Evolutionary conservation across 2,329 filamentous ascomycete genomes (phyloP).

Genomic region (Xylariaceae sp.): DNA sequence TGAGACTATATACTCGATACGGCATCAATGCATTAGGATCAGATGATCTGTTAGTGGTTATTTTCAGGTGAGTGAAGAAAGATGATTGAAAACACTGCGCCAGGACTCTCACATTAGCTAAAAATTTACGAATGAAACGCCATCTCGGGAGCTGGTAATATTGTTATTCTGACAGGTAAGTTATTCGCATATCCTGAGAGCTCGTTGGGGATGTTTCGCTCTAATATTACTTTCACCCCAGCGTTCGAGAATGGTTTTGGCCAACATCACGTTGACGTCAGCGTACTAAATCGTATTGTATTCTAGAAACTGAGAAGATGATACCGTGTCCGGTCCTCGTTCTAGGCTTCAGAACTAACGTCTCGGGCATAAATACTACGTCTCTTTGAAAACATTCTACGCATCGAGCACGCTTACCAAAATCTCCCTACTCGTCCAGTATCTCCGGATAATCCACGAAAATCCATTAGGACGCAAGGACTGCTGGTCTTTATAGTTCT

Average conservation of each 20-base stretch:
- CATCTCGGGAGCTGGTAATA: conserved; percentile 24
- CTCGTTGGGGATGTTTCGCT: background rate
- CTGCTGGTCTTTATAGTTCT: conserved; percentile 25
- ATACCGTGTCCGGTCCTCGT: background rate
- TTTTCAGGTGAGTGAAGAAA: conserved; percentile 24
- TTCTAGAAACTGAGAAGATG: conserved; percentile 24
- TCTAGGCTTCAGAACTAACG: conserved; percentile 9
- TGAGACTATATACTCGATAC: conserved; percentile 29
- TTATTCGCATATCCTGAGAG: background rate
- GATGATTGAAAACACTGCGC: background rate
- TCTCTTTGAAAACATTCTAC: conserved; percentile 30
- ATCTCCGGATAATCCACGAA: conserved; percentile 33
- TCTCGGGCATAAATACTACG: conserved; percentile 29
- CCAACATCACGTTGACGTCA: conserved; percentile 24
- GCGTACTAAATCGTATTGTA: conserved; percentile 11
- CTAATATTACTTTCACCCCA: conserved; percentile 11
- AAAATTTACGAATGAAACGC: conserved; percentile 17
- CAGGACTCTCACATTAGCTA: background rate
- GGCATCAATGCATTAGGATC: conserved; percentile 29
- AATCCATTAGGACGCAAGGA: conserved; percentile 17
- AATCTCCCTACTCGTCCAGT: conserved; percentile 35
- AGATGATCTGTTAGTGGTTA: conserved; percentile 36
- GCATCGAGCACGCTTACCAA: conserved; percentile 36
- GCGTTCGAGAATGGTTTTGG: conserved; percentile 27
- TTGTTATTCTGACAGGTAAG: conserved; percentile 14